Evolutionary conservation across 495 filamentous ascomycete species (phyloP), one percentile per base, ranked within the genome.

Genomic region (Podospora pseudocomata): DNA sequence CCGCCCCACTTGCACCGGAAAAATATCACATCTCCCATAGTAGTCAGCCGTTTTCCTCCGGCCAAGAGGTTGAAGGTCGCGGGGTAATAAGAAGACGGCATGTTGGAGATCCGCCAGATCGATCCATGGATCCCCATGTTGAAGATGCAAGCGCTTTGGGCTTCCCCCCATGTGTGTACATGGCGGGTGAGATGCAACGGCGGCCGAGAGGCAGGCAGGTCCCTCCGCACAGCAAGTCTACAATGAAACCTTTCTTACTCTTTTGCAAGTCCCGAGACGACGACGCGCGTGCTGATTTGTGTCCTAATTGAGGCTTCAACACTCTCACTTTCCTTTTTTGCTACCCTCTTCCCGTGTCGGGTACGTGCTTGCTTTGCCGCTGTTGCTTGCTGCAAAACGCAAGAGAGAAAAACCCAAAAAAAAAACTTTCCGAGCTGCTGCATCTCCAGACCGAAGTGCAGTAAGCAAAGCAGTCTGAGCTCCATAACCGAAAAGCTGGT

Each of bases 81-180:
- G 55, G 55, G 55, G 55, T 15, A 58, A 26, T 15, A 58, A 26
- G 55, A 49, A 30, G 63, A 67, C 73, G 68, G 68, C 69, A 69
- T 26, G 68, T 59, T 65, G 53, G 58, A 49, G 54, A 68, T 63
- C 67, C 68, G 68, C 53, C 65, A 20, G 19, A 55, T 66, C 27
- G 66, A 67, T 70, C 74, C 68, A 72, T 59, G 68, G 70, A 69
- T 71, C 65, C 60, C 61, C 65, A 57, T 65, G 62, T 55, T 63
- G 61, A 39, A 62, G 72, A 67, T 57, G 68, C 23, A 23, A 70
- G 74, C 72, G 71, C 71, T 74, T 74, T 72, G 74, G 68, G 67
- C n/a, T 72, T 72, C 39, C 39, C 39, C 15, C 3, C 7, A 32
- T 32, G 30, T 69, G 23, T 23, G 23, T 23, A 23, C 23, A n/a